phyloP scores from a whole-genome alignment of 192 early-diverging fungal species.

The Coemansia pectinata region DNA sequence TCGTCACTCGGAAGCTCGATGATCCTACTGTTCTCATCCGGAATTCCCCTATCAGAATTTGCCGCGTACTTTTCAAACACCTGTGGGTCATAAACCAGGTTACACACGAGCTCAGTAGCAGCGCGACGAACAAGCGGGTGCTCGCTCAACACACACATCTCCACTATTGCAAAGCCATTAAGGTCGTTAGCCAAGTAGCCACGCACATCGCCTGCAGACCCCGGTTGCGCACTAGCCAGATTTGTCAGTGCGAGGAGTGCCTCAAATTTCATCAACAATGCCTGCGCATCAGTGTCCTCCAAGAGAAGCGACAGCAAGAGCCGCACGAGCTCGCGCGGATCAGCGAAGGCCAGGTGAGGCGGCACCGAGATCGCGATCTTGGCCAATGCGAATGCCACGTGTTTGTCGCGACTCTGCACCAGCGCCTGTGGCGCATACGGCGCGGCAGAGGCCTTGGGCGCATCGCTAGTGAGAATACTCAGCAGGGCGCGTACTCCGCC shows the following conservation, averaged over 20 bases:
- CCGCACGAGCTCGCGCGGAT: slow-evolving; percentile 66
- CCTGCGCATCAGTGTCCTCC: slow-evolving; percentile 54
- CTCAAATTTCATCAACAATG: slow-evolving; percentile 78
- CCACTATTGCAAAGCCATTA: slow-evolving; percentile 69
- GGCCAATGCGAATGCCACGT: slow-evolving; percentile 82
- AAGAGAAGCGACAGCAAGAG: slow-evolving; percentile 61
- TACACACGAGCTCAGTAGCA: slow-evolving; percentile 89
- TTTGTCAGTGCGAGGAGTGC: slow-evolving; percentile 93
- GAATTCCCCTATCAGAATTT: slow-evolving; percentile 25
- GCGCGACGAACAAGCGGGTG: slow-evolving; percentile 79
- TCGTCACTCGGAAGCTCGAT: slow-evolving; percentile 40
- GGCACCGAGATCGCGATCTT: slow-evolving; percentile 92
- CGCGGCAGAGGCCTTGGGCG: slow-evolving; percentile 17
- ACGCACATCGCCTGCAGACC: slow-evolving; percentile 63
- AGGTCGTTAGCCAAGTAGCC: slow-evolving; percentile 58
- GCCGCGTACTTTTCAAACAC: slow-evolving; percentile 79
- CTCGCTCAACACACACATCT: slow-evolving; percentile 79
- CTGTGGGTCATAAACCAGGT: slow-evolving; percentile 80
- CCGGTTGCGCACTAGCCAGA: slow-evolving; percentile 64
- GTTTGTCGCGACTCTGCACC: slow-evolving; percentile 36
- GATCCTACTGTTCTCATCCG: slow-evolving; percentile 11
- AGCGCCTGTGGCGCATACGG: slow-evolving; percentile 31
- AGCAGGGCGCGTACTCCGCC: slow-evolving; percentile 71
- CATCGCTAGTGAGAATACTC: slow-evolving; percentile 21
- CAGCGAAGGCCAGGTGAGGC: slow-evolving; percentile 82